Conservation (phyloP, 805 yeast genomes). For the Saccharomyces cerevisiae region DNA sequence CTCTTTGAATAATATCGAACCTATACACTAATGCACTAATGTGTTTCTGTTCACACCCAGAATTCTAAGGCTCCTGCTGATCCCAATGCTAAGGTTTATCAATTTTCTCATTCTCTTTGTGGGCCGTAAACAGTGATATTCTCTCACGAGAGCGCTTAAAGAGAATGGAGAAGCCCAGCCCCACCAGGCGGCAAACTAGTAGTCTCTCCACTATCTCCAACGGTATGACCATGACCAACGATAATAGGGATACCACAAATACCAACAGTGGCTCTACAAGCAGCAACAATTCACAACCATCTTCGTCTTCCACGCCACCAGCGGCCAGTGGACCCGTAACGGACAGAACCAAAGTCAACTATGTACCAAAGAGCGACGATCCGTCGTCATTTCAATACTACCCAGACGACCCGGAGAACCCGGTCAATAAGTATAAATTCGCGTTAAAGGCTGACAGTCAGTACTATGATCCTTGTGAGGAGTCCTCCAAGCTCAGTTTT, state of each 20-base stretch:
- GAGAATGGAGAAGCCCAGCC: background rate
- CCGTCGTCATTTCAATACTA: slow-evolving; percentile 29
- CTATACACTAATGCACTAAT: background rate
- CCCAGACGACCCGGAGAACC: slow-evolving; percentile 81
- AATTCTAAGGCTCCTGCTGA: background rate
- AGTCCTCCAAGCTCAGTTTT: slow-evolving; percentile 79
- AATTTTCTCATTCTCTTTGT: background rate
- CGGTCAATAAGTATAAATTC: slow-evolving; percentile 60
- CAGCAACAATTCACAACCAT: background rate
- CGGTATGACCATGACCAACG: background rate
- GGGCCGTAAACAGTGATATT: background rate
- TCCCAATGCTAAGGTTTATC: background rate
- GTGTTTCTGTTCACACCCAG: background rate
- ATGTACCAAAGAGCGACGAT: slow-evolving; percentile 15
- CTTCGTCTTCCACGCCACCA: slow-evolving; percentile 1
- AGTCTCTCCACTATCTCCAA: background rate
- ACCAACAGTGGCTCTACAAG: background rate
- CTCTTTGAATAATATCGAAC: background rate
- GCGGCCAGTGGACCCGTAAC: background rate
- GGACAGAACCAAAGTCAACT: slow-evolving; percentile 16
- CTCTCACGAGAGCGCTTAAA: background rate
- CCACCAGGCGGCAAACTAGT: background rate
- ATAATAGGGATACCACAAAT: slow-evolving; percentile 34
- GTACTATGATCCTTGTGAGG: slow-evolving; percentile 89
- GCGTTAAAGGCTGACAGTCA: slow-evolving; percentile 69